Conservation (phyloP, 129 eudicot genomes). For the Ambrosia trifida region DNA sequence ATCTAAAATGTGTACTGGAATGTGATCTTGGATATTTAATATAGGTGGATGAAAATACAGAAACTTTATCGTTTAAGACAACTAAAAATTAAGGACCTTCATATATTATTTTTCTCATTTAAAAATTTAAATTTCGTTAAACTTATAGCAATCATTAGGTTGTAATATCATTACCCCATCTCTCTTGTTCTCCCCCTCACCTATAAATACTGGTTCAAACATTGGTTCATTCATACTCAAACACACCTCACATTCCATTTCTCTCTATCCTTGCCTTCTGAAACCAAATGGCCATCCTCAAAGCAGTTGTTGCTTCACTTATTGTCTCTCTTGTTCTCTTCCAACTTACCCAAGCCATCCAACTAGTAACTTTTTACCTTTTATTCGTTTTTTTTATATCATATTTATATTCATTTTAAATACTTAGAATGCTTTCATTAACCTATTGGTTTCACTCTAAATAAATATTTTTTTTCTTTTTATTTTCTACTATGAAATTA, state of each 20-base stretch:
- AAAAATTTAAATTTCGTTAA: neutral
- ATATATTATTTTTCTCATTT: neutral
- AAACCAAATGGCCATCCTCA: conserved; percentile 40
- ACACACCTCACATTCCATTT: conserved; percentile 22
- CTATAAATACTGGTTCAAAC: conserved; percentile 26
- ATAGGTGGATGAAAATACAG: no score
- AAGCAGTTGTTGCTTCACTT: conserved; percentile 40
- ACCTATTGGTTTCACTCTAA: neutral
- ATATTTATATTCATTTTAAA: neutral
- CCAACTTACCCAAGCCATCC: conserved; percentile 23
- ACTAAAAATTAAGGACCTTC: no score
- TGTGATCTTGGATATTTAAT: no score
- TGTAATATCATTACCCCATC: neutral
- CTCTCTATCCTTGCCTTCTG: neutral
- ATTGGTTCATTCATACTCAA: conserved; percentile 9
- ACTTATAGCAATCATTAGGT: neutral
- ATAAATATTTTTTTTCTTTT: no score
- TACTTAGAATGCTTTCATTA: neutral
- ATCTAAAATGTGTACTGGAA: no score
- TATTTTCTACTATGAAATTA: neutral
- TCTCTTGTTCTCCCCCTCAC: neutral
- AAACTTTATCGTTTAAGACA: no score
- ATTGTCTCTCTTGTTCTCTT: conserved; percentile 38
- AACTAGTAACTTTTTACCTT: conserved; percentile 25
- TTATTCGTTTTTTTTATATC: neutral